These are phyloP conservation scores for Ailanthus altissimus DNA, from an alignment of 345 rosid genomes.

Conservation along the genomic window DNA sequence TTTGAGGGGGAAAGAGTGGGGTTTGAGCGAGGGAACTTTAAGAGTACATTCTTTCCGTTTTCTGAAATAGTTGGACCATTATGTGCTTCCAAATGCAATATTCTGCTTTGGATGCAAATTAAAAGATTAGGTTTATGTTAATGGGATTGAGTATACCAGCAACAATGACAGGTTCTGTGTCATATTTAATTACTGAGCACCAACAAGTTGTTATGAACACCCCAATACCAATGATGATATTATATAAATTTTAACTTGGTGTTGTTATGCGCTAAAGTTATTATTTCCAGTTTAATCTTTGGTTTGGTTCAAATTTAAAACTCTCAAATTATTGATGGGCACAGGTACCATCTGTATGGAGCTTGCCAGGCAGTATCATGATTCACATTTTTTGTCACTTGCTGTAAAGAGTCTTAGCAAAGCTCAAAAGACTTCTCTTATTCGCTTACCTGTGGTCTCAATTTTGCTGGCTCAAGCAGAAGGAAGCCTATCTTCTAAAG, in stretches of 20 bases:
- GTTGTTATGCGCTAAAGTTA: neutral
- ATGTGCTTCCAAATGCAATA: neutral
- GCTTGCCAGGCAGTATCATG: conserved; percentile 62
- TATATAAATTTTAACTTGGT: neutral
- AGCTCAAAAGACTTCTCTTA: conserved; percentile 45
- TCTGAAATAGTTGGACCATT: neutral
- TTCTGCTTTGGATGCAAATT: neutral
- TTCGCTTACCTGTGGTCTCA: conserved; percentile 69
- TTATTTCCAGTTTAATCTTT: neutral
- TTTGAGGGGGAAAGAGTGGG: too few relatives aligned
- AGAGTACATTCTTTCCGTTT: neutral
- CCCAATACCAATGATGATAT: neutral
- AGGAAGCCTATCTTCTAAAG: conserved; percentile 80
- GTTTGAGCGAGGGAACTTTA: neutral
- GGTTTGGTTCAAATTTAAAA: neutral
- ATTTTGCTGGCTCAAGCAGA: conserved; percentile 81
- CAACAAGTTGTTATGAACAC: neutral
- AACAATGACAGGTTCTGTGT: neutral
- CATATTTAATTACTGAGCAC: neutral
- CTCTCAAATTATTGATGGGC: conserved; percentile 25
- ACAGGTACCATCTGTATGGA: conserved; percentile 69
- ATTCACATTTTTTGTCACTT: conserved; percentile 51
- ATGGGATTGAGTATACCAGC: neutral
- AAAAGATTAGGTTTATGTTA: neutral
- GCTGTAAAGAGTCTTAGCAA: conserved; percentile 66